Evolutionary conservation across 805 yeast genomes (phyloP), one percentile per base, ranked within the genome.

Genomic region (Ogataea dorogensis): DNA sequence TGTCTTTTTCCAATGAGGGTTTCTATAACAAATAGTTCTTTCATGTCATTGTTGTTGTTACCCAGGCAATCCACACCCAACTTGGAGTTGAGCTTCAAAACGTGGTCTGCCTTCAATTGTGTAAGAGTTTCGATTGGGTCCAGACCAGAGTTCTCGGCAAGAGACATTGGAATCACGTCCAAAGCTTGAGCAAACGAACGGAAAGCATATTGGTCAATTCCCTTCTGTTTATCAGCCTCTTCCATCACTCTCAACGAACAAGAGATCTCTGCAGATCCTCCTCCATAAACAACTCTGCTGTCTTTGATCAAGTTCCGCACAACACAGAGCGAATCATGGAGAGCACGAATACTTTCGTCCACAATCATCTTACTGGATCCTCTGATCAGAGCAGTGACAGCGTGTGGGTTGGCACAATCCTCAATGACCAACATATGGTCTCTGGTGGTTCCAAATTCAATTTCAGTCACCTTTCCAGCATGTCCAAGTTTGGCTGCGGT

Each of bases 351-450:
- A 34, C 96, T 94, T 68, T 93, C 99, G 56, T 91, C 98, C 19
- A 86, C 91, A 54, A 94, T 87, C 98, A 93, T 94, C 64, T 86
- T 89, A 65, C 89, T 93, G 7, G 96, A 86, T 24, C 99, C 99
- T 62, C 98, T 79, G 29, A 93, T 72, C 59, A 93, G 83, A 54
- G 95, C 84, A 1, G 98, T 88, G 5, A 88, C 97, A 3, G 96
- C 93, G 54, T 83, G 79, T 18, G 89, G 72, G 57, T 86, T 84
- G 24, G 87, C 79, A 56, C 93, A 81, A 46, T 89, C 86, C 67
- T 91, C 98, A 46, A 93, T 79, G 17, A 89, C 93, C 47, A 93
- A 70, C 98, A 93, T 93, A 54, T 93, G 82, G 54, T 94, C 98
- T 56, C 86, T 78, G 3, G 97, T 91, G 15, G 98, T 93, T 56